Conservation (phyloP, 257 asterid genomes). For the Solanum chmielewskii region DNA sequence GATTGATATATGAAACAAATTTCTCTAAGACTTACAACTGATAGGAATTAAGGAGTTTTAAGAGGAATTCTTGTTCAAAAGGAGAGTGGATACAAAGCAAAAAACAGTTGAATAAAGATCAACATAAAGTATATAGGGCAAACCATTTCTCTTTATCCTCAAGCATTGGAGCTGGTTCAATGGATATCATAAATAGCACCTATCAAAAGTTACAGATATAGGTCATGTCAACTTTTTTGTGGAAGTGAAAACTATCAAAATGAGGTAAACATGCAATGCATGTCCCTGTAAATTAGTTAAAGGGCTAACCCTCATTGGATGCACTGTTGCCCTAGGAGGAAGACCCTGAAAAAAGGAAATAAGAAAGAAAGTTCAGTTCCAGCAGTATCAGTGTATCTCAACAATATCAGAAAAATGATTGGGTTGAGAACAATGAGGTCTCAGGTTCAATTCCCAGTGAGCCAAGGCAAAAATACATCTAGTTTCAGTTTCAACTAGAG, state of each 20-base stretch:
- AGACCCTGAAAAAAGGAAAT: slow-evolving; percentile 51
- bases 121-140: slow-evolving; percentile 17
- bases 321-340: slow-evolving; percentile 98
- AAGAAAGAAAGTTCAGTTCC: slow-evolving; percentile 2
- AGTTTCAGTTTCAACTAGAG: background rate
- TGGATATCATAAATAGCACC: slow-evolving; percentile 96
- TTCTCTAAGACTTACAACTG: background rate
- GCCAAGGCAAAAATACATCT: background rate
- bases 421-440: background rate
- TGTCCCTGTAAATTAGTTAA: background rate
- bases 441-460: background rate
- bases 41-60: background rate
- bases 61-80: background rate
- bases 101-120: background rate
- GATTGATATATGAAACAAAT: background rate
- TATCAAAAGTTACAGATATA: slow-evolving; percentile 21
- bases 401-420: background rate
- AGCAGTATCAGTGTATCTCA: background rate
- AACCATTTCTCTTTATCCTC: slow-evolving; percentile 98
- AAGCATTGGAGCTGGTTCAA: slow-evolving; percentile 99
- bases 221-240: background rate
- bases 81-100: background rate
- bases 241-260: background rate
- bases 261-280: background rate
- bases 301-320: slow-evolving; percentile 92